Evolutionary conservation across 352 stramenopile species (phyloP), one percentile per base, ranked within the genome.

Genomic region (Pythium utonaiense): DNA sequence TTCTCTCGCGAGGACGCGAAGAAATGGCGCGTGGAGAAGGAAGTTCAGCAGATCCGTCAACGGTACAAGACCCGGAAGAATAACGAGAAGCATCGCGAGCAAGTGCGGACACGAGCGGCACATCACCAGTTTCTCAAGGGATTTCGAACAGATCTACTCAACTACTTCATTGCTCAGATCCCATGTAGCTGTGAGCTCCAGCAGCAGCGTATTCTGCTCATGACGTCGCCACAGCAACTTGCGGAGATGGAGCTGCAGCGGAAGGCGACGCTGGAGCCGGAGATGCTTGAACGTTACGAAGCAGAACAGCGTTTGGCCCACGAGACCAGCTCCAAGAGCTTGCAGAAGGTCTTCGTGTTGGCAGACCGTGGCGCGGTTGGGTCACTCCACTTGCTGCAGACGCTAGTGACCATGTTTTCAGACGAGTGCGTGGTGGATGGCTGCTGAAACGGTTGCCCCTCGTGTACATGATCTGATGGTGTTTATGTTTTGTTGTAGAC

Each of bases 151-250:
- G 67, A 83, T 14, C 31, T 91, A 19, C 72, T 73, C 13, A 76
- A 65, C 22, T 63, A 80, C 57, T 70, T 88, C 19, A 48, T 89
- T 1, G 56, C 64, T 1, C 73, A 78, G 33, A 85, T 88, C 41
- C 40, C 69, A 12, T 89, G 61, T 48, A 86, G 74, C 47, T 67
- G 66, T 0, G 76, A 89, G 44, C 47, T 89, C 1, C 72, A 81
- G 50, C 70, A 77, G 34, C 79, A 88, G 54, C 66, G 70, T 2
- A 87, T 89, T 41, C 36, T 91, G 58, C 40, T 89, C 1, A 61
- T 89, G 16, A 76, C 75, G 2, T 75, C 77, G 1, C 77, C 75
- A 0, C 77, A 88, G 45, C 69, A 77, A 22, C 44, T 75, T 6
- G 71, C 71, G 6, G 70, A 91, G 17, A 62, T 75, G 63, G 60